Evolutionary conservation across 192 early-diverging fungal genomes (phyloP), one percentile per base, ranked within the genome.

Genomic region (Allomyces macrogynus): DNA sequence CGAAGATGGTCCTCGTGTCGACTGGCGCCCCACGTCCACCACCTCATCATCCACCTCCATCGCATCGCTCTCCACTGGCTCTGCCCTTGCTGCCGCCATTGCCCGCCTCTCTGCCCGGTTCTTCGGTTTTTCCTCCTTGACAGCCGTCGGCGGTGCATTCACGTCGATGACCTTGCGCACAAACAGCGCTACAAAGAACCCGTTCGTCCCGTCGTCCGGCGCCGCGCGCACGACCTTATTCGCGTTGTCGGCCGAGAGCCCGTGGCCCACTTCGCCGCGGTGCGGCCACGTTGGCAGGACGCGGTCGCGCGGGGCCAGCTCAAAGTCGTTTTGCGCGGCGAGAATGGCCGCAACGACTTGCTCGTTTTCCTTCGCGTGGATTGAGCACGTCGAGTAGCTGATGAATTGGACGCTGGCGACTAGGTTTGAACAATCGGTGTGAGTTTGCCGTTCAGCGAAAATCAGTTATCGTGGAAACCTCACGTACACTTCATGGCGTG

Each of bases 131-230:
- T 7, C 32, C 32, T 40, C 32, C 7, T 40, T 40, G 32, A 40
- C 32, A 7, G 3, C 32, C 32, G 32, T 8, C 32, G 7, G 32
- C 32, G 32, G 32, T 7, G 32, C 32, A 40, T 40, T 40, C 32
- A 40, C 7, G 32, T 67, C 65, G 60, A 75, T 76, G 60, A 26
- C 67, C 62, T 78, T 77, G 16, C 86, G 74, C 43, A 86, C 84
- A 82, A 98, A 96, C 61, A 88, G 83, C 0, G 93, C 90, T 5
- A 97, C 95, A 86, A 98, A 98, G 69, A 98, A 98, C 7, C 95
- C 95, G 69, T 94, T 95, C 49, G 84, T 89, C 40, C 77, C 95
- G 67, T 81, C 76, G 22, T 81, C 77, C 0, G 93, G 92, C 24
- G 80, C 68, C 8, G 88, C 86, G 24, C 95, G 79, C 16, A 95